Evolutionary conservation across 805 yeast species (phyloP).

Genomic region (Starmera pachycereana): DNA sequence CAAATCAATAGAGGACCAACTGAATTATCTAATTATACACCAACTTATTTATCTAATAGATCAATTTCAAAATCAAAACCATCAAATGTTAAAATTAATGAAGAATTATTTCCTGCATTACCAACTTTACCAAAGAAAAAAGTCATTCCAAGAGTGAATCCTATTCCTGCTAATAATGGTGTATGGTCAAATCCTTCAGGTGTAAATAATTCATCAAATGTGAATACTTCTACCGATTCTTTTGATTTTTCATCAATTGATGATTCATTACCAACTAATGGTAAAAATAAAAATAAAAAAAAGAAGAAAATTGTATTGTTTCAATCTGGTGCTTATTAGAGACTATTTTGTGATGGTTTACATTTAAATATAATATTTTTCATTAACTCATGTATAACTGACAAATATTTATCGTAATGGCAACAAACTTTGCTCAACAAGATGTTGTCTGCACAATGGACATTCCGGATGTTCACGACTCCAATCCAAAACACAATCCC

Average conservation of each 20-base stretch:
- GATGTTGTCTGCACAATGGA: conserved; percentile 76
- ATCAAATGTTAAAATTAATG: conserved; percentile 8
- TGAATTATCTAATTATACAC: conserved; percentile 20
- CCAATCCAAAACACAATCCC: conserved; percentile 89
- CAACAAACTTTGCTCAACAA: conserved; percentile 25
- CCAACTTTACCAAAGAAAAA: conserved; percentile 29
- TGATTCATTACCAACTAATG: conserved; percentile 9
- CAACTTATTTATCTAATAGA: conserved; percentile 11
- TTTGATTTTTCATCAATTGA: conserved; percentile 14
- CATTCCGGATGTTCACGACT: conserved; percentile 80
- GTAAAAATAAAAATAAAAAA: conserved; percentile 28
- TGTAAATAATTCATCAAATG: background rate
- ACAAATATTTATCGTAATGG: conserved; percentile 11
- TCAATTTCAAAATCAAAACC: conserved; percentile 8
- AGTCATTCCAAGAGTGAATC: conserved; percentile 50
- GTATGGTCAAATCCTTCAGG: conserved; percentile 20
- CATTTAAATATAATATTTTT: no score
- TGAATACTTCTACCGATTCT: conserved; percentile 4
- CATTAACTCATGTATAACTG: no score
- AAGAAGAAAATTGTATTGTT: conserved; percentile 46
- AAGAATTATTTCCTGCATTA: conserved; percentile 38
- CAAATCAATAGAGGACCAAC: conserved; percentile 7
- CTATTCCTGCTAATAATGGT: conserved; percentile 29
- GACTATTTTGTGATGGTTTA: no score
- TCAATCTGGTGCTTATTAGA: conserved; percentile 34